phyloP scores from a whole-genome alignment of 1,284 basidiomycete genomes.

The Irpex rosettiformis region DNA sequence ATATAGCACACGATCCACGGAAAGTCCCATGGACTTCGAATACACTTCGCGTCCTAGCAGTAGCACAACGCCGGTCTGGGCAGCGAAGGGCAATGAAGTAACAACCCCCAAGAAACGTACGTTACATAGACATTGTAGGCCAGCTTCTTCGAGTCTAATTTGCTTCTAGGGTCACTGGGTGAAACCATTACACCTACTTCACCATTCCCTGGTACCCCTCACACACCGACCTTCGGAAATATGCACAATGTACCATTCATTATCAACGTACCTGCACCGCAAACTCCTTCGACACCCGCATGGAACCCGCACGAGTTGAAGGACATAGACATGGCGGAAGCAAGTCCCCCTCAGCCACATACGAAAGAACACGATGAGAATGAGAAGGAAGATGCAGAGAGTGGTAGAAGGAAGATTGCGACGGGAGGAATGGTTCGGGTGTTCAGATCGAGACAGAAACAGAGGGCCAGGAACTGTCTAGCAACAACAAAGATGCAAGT shows the following conservation, averaged over 20 bases:
- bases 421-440: slow-evolving; percentile 44
- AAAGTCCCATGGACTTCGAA: slow-evolving; percentile 81
- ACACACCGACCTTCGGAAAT: slow-evolving; percentile 53
- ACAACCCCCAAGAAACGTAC: slow-evolving; percentile 65
- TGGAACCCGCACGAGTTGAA: slow-evolving; percentile 64
- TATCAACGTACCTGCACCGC: slow-evolving; percentile 53
- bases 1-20: slow-evolving; percentile 46
- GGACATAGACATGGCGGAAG: slow-evolving; percentile 72
- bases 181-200: slow-evolving; percentile 45
- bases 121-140: slow-evolving; percentile 14
- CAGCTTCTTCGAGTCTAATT: neutral
- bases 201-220: slow-evolving; percentile 31
- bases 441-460: slow-evolving; percentile 57
- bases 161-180: slow-evolving; percentile 47
- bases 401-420: slow-evolving; percentile 60
- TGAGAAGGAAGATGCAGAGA: slow-evolving; percentile 28
- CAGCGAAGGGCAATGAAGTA: slow-evolving; percentile 35
- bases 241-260: slow-evolving; percentile 68
- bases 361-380: slow-evolving; percentile 33
- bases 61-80: slow-evolving; percentile 56
- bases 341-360: slow-evolving; percentile 45
- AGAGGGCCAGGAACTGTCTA: slow-evolving; percentile 32
- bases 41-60: slow-evolving; percentile 53
- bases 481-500: slow-evolving; percentile 20
- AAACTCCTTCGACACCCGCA: slow-evolving; percentile 43